Evolutionary conservation across 306 rosid species (phyloP).

Genomic region (Fagus sylvatica): DNA sequence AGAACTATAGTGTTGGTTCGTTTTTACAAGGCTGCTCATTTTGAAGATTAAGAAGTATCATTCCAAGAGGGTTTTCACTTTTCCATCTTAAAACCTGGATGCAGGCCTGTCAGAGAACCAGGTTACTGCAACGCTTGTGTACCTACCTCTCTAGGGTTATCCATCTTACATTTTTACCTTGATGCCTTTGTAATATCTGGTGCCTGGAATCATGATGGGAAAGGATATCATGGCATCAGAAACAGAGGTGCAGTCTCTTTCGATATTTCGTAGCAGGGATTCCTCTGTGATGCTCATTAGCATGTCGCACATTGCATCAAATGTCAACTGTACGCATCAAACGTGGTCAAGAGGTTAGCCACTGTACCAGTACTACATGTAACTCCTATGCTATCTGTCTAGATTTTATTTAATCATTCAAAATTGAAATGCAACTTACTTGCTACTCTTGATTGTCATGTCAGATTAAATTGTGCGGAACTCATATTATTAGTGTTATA

Average conservation of each 20-base stretch:
- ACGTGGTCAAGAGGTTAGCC: constrained; percentile 24
- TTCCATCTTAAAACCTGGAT: background rate
- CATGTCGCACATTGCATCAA: constrained; percentile 71
- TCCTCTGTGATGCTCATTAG: constrained; percentile 62
- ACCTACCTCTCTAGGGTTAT: background rate
- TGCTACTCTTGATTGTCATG: background rate
- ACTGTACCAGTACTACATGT: background rate
- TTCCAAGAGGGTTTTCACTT: too few relatives aligned
- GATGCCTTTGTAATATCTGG: constrained; percentile 71
- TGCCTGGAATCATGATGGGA: constrained; percentile 64
- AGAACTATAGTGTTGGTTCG: too few relatives aligned
- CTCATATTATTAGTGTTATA: background rate
- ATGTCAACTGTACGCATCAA: constrained; percentile 46
- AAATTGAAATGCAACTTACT: background rate
- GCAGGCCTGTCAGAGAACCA: background rate
- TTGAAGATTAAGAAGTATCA: too few relatives aligned
- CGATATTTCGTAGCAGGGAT: constrained; percentile 46
- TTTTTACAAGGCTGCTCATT: too few relatives aligned
- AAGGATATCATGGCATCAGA: constrained; percentile 62
- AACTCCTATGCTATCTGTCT: too few relatives aligned
- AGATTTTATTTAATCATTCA: background rate
- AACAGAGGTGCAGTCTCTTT: constrained; percentile 49
- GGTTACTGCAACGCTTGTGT: background rate
- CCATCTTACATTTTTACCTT: constrained; percentile 34
- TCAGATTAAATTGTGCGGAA: background rate